These are phyloP conservation scores for Rhodamnia rubescens DNA, from an alignment of 345 rosid genomes.

Conservation along the genomic window DNA sequence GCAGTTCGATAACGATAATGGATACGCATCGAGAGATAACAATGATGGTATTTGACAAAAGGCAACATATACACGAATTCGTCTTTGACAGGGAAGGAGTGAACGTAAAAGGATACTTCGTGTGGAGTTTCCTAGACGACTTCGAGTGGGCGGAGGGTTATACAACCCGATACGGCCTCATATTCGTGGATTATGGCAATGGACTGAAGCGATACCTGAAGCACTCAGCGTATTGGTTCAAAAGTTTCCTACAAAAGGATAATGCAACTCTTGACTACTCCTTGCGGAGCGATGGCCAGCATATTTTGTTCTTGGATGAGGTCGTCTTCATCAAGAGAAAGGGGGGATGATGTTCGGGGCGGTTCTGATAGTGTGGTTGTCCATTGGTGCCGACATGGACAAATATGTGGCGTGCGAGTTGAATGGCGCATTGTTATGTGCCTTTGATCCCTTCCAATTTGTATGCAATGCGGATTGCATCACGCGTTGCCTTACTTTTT, in stretches of 20 bases:
- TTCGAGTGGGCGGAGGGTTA: constrained; percentile 56
- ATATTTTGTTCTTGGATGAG: background rate
- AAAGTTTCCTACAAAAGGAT: constrained; percentile 18
- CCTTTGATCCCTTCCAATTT: no score
- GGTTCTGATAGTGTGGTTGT: no score
- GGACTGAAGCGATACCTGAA: constrained; percentile 38
- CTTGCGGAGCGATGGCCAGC: background rate
- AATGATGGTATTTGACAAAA: background rate
- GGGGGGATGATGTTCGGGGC: no score
- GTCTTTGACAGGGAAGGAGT: constrained; percentile 30
- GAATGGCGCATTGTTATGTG: no score
- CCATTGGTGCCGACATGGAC: no score
- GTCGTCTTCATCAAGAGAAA: background rate
- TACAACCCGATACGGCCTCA: constrained; percentile 32
- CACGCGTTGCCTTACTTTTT: no score
- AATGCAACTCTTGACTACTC: background rate
- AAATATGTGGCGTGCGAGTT: no score
- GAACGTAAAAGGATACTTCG: constrained; percentile 33
- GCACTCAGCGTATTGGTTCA: constrained; percentile 48
- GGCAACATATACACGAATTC: background rate
- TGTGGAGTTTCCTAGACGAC: constrained; percentile 49
- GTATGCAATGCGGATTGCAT: no score
- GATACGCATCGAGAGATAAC: background rate
- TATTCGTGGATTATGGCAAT: constrained; percentile 34
- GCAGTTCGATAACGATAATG: background rate